These are phyloP conservation scores for Trichosporon sp. DNA, from an alignment of 1,284 basidiomycete species.

Conservation along the genomic window DNA sequence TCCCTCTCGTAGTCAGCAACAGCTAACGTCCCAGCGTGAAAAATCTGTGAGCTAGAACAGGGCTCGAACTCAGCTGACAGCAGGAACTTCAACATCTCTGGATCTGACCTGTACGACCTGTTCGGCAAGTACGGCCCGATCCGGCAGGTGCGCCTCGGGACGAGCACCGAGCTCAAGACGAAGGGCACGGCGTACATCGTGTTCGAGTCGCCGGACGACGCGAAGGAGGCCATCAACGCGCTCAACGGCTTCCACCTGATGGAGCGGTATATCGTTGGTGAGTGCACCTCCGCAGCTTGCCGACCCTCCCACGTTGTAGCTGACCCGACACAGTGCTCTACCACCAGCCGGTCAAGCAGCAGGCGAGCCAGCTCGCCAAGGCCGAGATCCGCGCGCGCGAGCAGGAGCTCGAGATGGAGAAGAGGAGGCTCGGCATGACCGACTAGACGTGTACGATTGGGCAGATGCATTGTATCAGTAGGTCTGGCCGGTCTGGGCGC, in stretches of 20 bases:
- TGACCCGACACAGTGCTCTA: constrained; percentile 67
- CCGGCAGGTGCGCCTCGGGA: constrained; percentile 90
- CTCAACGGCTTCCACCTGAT: constrained; percentile 97
- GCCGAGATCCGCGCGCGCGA: constrained; percentile 88
- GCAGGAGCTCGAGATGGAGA: constrained; percentile 80
- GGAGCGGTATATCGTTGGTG: constrained; percentile 87
- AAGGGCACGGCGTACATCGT: constrained; percentile 93
- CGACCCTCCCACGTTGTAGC: not conserved
- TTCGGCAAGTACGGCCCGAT: constrained; percentile 97
- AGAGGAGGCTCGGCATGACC: constrained; percentile 60
- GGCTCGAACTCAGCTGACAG: not conserved
- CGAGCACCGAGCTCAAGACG: constrained; percentile 71
- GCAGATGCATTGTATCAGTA: constrained; percentile 12
- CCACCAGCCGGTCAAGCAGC: constrained; percentile 93
- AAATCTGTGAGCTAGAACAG: constrained; percentile 48
- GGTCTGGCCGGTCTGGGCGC: not conserved
- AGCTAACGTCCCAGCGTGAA: constrained; percentile 37
- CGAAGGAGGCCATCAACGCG: constrained; percentile 92
- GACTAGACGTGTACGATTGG: constrained; percentile 18
- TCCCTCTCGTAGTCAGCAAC: not conserved
- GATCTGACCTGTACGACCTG: constrained; percentile 91
- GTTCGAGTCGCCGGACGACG: constrained; percentile 56
- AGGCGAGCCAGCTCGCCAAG: constrained; percentile 77
- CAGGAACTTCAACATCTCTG: constrained; percentile 79
- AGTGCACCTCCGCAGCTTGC: constrained; percentile 24